phyloP scores from a whole-genome alignment of 176 grass and related monocot species.

The Juncus inflexus region DNA sequence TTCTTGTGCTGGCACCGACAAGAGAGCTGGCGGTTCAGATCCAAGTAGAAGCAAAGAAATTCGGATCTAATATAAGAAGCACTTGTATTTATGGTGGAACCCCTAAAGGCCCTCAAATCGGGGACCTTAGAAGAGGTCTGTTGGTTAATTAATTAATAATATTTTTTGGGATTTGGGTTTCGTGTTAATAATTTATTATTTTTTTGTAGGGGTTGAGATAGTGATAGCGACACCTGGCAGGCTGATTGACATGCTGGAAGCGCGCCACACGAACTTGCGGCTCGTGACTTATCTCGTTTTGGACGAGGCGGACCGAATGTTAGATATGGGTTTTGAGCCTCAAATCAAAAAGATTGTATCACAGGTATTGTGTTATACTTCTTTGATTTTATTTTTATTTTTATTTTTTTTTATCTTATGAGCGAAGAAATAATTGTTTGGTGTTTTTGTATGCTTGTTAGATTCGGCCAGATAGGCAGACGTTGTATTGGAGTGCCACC shows the following conservation, averaged over 20 bases:
- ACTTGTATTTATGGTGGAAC: conserved; percentile 89
- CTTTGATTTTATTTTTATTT: not conserved
- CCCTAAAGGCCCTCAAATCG: conserved; percentile 93
- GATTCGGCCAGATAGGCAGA: conserved; percentile 96
- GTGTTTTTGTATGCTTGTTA: conserved; percentile 29
- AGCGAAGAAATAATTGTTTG: not conserved
- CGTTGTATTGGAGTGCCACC: conserved; percentile 95
- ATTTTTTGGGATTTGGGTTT: not conserved
- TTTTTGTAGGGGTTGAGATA: conserved; percentile 70
- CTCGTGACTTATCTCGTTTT: conserved; percentile 88
- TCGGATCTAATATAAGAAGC: conserved; percentile 73
- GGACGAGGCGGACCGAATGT: conserved; percentile 95
- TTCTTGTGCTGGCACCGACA: conserved; percentile 89
- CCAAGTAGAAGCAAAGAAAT: conserved; percentile 88
- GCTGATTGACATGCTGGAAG: conserved; percentile 93
- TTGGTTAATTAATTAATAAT: not conserved
- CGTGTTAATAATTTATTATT: conserved; percentile 6
- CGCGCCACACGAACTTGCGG: conserved; percentile 69
- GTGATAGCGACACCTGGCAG: conserved; percentile 87
- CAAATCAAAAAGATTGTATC: conserved; percentile 90
- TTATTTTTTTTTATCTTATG: not conserved
- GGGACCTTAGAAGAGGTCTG: conserved; percentile 89
- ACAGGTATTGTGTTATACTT: conserved; percentile 44
- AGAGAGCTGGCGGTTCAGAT: conserved; percentile 96
- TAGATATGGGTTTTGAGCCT: conserved; percentile 98